Base-by-base conservation (phyloP, 352 stramenopile species). In the Phytophthora colocasiae region DNA sequence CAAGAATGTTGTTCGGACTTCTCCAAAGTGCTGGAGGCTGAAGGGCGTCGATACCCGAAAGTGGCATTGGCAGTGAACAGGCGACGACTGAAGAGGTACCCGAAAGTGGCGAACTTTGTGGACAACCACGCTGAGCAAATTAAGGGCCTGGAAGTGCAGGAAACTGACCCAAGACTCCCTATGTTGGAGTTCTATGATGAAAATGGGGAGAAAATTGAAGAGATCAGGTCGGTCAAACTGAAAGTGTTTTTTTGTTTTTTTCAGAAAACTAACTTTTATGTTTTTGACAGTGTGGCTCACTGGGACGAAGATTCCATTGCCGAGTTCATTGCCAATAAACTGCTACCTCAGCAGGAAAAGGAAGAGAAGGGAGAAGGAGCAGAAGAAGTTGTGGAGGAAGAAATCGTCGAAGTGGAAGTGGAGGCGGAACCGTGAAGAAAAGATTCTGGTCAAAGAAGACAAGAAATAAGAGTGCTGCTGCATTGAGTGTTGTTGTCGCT, bases 301-400 rank as follows among this genome's bases (percentile, higher is more conserved):
- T 92, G 83, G 83, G 80, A 92, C 29, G 83, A 92, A 59, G 77
- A 87, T 26, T 83, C 83, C 6, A 90, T 92, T 67, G 73, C 74
- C 7, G 83, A 92, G 76, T 91, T 90, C 50, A 81, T 92, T 43
- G 71, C 63, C 22, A 81, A 79, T 7, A 92, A 92, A 55, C 31
- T 92, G 43, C 63, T 78, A 54, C 52, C 61, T 27, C 53, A 73
- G 19, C 19, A 19, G 19, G 19, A 19, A 11, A 40, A 54, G 3
- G 40, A 66, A 12, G 57, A 55, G 10, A 41, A 63, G 3, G 15
- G 52, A 11, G 59, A 71, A 3, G 46, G 58, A 1, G 53, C 51
- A 9, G 54, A 61, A 9, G 48, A 45, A 4, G 34, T 64, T 1
- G 55, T 46, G 1, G 14, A 60, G 19, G 54, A 72, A 39, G 43